These are phyloP conservation scores for Fusarium dlaminii DNA, from an alignment of 2,329 filamentous ascomycete genomes.

Conservation along the genomic window DNA sequence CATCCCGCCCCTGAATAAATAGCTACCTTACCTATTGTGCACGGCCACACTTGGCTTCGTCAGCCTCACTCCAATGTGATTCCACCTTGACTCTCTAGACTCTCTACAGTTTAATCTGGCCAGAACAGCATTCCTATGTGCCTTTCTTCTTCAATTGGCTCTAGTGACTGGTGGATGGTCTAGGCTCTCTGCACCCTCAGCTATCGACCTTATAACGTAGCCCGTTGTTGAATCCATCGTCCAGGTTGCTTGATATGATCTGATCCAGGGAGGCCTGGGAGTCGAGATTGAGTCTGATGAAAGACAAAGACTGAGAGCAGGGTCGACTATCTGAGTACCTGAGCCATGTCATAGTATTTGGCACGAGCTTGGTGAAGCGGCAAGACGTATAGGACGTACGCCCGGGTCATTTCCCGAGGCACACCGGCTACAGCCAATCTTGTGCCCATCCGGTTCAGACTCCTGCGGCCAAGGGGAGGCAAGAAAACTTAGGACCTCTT, in stretches of 20 bases:
- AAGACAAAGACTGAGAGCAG: neutral
- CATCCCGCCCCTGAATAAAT: neutral
- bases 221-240: neutral
- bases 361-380: neutral
- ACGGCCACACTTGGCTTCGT: slow-evolving; percentile 7
- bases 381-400: neutral
- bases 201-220: neutral
- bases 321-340: neutral
- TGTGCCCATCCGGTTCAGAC: neutral
- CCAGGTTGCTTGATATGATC: neutral
- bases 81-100: neutral
- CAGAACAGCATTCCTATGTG: neutral
- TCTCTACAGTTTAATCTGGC: neutral
- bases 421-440: slow-evolving; percentile 17
- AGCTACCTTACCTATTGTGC: neutral
- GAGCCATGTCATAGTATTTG: neutral
- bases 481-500: no score
- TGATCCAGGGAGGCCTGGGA: neutral
- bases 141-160: neutral
- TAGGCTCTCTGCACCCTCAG: neutral
- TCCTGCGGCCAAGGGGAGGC: neutral
- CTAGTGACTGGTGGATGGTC: neutral
- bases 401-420: slow-evolving; percentile 20
- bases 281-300: neutral
- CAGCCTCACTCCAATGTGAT: neutral